Percentiles rank a stretch among this genome's conserved stretches.
Evolutionary conservation across 2,329 filamentous ascomycete species (phyloP).

Genomic region (Penicillium vulpinum): DNA sequence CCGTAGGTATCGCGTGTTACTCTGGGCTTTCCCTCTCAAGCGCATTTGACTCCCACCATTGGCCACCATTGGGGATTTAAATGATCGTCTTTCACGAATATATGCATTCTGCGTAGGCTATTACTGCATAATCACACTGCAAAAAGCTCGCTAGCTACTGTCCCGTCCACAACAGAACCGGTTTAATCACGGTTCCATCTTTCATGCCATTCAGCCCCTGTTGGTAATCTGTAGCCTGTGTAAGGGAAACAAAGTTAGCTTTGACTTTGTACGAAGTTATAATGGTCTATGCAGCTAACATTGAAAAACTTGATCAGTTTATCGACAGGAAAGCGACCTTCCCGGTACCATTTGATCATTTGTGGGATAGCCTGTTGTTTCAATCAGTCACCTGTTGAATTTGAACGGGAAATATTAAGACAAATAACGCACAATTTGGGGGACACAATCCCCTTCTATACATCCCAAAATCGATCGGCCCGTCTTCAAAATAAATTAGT

Average conservation of each 20-base stretch:
- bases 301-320: background rate
- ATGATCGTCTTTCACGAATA: no score
- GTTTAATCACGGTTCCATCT: constrained; percentile 5
- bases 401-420: background rate
- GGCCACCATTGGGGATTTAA: no score
- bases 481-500: constrained; percentile 1
- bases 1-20: no score
- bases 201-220: background rate
- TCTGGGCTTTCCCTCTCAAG: no score
- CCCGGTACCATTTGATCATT: constrained; percentile 22
- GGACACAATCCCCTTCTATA: constrained; percentile 20
- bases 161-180: constrained; percentile 8
- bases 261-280: no score
- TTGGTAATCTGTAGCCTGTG: constrained; percentile 5
- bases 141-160: no score
- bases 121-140: no score
- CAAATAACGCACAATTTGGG: background rate
- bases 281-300: background rate
- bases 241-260: background rate
- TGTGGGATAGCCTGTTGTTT: constrained; percentile 15
- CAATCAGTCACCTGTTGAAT: no score
- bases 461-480: constrained; percentile 18
- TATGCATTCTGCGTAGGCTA: no score
- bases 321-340: constrained; percentile 16
- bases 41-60: no score